These are phyloP conservation scores for Rhizopus arrhizus DNA, from an alignment of 371 early-diverging fungal genomes.

Conservation along the genomic window DNA sequence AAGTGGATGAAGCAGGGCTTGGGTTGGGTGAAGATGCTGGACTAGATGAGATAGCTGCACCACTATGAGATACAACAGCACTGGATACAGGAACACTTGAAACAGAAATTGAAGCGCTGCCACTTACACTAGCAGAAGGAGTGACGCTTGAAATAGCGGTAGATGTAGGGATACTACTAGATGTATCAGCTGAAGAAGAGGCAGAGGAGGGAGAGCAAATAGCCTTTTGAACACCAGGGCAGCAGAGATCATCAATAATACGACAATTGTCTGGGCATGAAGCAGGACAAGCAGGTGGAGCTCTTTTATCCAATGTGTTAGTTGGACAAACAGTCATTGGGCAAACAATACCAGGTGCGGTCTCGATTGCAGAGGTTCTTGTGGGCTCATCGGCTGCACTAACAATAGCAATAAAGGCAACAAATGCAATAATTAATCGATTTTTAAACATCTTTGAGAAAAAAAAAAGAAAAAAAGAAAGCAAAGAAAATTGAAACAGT, in stretches of 20 bases:
- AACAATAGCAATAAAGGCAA: constrained; percentile 2
- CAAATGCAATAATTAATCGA: background rate
- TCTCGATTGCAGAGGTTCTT: background rate
- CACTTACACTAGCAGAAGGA: background rate
- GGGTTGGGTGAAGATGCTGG: background rate
- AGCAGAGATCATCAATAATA: constrained; percentile 27
- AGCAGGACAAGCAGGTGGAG: constrained; percentile 14
- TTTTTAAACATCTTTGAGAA: constrained; percentile 6
- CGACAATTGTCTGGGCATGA: constrained; percentile 12
- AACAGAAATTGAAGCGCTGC: constrained; percentile 3
- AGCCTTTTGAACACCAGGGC: constrained; percentile 27
- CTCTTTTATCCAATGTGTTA: constrained; percentile 1
- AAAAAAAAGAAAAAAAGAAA: background rate
- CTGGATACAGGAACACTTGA: background rate
- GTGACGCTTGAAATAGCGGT: constrained; percentile 1
- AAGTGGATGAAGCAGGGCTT: background rate
- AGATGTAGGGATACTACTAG: constrained; percentile 1
- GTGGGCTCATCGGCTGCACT: constrained; percentile 1
- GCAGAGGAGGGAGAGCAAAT: constrained; percentile 11
- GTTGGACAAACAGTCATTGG: constrained; percentile 25
- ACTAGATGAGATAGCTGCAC: background rate
- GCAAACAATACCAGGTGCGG: constrained; percentile 17
- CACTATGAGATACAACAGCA: background rate
- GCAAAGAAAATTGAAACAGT: constrained; percentile 1
- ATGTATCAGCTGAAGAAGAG: constrained; percentile 2